phyloP scores from a whole-genome alignment of 1,139 yeast genomes.

The Kluyveromyces sp. region DNA sequence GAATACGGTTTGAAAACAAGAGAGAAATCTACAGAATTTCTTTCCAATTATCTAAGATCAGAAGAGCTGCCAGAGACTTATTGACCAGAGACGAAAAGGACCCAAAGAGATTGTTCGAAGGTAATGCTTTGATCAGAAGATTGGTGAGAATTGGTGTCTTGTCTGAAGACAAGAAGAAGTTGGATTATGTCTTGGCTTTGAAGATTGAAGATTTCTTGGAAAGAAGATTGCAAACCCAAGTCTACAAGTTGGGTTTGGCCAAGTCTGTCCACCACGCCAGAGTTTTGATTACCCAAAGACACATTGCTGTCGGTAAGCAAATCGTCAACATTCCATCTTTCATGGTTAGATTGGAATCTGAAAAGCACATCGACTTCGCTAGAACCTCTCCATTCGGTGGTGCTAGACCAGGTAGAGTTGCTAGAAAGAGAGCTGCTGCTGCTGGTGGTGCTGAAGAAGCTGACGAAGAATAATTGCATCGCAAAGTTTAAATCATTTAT shows the following conservation, averaged over 20 bases:
- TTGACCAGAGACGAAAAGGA: constrained; percentile 99
- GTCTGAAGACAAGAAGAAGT: constrained; percentile 98
- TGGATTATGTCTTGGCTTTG: constrained; percentile 98
- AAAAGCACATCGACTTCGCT: constrained; percentile 99
- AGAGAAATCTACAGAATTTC: constrained; percentile 98
- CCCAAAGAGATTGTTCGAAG: constrained; percentile 99
- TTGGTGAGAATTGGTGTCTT: constrained; percentile 98
- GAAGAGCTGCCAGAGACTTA: constrained; percentile 99
- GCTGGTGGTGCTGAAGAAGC: constrained; percentile 42
- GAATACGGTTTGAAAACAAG: constrained; percentile 99
- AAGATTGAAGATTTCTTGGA: constrained; percentile 98
- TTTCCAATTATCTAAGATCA: constrained; percentile 97
- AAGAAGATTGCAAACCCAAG: constrained; percentile 99
- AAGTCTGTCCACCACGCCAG: constrained; percentile 99
- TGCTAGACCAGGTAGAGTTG: constrained; percentile 99
- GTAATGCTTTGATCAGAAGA: constrained; percentile 99
- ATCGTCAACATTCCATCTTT: constrained; percentile 97
- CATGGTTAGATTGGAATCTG: constrained; percentile 99
- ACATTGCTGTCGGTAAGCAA: constrained; percentile 99
- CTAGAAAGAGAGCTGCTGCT: constrained; percentile 88
- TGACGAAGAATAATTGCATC: constrained; percentile 44
- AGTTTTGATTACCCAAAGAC: constrained; percentile 97
- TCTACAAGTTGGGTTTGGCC: constrained; percentile 99
- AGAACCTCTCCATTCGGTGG: constrained; percentile 99
- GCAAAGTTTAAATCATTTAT: neutral